Percentiles rank a stretch among this genome's conserved stretches.
Conservation (phyloP, 2,329 filamentous ascomycete species). For the Dothistroma septosporum region DNA sequence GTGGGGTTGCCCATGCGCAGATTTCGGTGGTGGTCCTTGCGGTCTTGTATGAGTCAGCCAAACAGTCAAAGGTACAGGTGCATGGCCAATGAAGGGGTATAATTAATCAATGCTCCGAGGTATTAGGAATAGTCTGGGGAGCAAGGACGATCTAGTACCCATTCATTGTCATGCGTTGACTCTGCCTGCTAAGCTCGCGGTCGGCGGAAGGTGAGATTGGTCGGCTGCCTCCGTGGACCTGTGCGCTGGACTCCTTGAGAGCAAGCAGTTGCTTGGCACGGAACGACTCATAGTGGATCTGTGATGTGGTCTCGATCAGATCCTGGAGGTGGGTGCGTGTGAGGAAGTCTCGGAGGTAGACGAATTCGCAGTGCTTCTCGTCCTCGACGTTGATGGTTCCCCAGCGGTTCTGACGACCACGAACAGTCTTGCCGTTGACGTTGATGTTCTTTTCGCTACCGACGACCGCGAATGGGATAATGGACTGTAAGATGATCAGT, state of each 20-base stretch:
- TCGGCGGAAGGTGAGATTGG: constrained; percentile 95
- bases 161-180: constrained; percentile 97
- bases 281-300: constrained; percentile 99
- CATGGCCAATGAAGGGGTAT: constrained; percentile 16
- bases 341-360: constrained; percentile 97
- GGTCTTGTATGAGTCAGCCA: constrained; percentile 13
- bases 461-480: constrained; percentile 96
- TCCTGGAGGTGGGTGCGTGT: constrained; percentile 98
- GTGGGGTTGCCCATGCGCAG: not conserved
- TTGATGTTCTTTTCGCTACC: constrained; percentile 98
- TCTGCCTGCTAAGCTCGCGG: constrained; percentile 92
- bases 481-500: constrained; percentile 56
- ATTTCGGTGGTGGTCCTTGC: constrained; percentile 6
- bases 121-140: constrained; percentile 15
- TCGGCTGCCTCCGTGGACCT: constrained; percentile 62
- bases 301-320: constrained; percentile 96
- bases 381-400: constrained; percentile 99
- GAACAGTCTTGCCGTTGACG: constrained; percentile 91
- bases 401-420: constrained; percentile 95
- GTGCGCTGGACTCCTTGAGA: constrained; percentile 94
- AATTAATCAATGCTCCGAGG: constrained; percentile 21
- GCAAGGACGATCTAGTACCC: constrained; percentile 66
- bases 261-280: constrained; percentile 97
- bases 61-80: constrained; percentile 8
- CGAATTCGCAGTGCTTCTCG: constrained; percentile 98